These are phyloP conservation scores for Globisporangium spiculum DNA, from an alignment of 352 stramenopile genomes.

Conservation along the genomic window DNA sequence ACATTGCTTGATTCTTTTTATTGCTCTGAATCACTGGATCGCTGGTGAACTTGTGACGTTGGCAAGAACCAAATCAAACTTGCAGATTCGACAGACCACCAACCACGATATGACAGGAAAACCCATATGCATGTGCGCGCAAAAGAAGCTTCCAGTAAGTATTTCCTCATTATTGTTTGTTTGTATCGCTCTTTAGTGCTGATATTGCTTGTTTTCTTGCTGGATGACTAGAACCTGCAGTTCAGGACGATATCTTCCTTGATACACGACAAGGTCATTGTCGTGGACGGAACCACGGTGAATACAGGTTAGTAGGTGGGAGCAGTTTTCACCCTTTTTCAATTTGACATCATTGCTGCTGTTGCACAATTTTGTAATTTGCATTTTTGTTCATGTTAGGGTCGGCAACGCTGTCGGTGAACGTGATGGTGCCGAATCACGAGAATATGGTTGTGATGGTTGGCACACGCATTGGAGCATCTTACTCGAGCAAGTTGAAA, in stretches of 20 bases:
- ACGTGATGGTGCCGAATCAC: neutral
- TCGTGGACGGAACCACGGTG: neutral
- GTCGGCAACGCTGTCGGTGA: neutral
- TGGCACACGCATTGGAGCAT: neutral
- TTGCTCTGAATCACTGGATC: neutral
- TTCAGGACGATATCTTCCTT: neutral
- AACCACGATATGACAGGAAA: neutral
- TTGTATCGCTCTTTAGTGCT: neutral
- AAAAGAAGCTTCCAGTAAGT: neutral
- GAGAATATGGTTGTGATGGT: neutral
- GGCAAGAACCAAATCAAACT: neutral
- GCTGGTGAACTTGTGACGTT: neutral
- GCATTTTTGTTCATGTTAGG: neutral
- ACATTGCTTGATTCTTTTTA: neutral
- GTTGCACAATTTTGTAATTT: neutral
- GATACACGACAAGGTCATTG: neutral
- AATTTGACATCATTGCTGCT: neutral
- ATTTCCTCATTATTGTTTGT: neutral
- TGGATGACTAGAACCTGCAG: neutral
- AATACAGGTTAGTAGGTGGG: neutral
- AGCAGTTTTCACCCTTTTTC: neutral
- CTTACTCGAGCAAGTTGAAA: neutral
- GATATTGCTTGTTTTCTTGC: neutral
- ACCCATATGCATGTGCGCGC: neutral
- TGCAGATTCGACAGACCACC: neutral